These are phyloP conservation scores for Metschnikowia vanudenii DNA, from an alignment of 805 yeast genomes.

Conservation along the genomic window DNA sequence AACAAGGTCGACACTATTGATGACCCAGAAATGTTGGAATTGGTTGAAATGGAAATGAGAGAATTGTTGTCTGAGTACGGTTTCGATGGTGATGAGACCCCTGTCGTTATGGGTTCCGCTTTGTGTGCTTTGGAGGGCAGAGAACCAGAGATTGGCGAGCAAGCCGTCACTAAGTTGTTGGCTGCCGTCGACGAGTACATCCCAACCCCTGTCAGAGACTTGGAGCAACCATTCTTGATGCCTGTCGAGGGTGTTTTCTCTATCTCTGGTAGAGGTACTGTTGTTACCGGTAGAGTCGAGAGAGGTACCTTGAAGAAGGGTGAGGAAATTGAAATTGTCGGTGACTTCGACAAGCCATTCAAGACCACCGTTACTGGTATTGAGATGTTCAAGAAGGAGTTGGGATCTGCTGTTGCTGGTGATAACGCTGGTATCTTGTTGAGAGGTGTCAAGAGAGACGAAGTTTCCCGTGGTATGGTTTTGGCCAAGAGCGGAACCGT, in stretches of 20 bases:
- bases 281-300: slow-evolving; percentile 98
- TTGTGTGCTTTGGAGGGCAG: slow-evolving; percentile 89
- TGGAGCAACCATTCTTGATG: slow-evolving; percentile 94
- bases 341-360: slow-evolving; percentile 79
- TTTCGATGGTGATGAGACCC: slow-evolving; percentile 97
- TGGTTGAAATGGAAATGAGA: slow-evolving; percentile 99
- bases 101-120: slow-evolving; percentile 98
- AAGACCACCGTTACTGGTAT: slow-evolving; percentile 97
- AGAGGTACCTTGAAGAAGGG: slow-evolving; percentile 97
- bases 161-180: slow-evolving; percentile 79
- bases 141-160: slow-evolving; percentile 87
- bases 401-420: slow-evolving; percentile 97
- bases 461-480: slow-evolving; percentile 96
- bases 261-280: slow-evolving; percentile 99
- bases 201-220: slow-evolving; percentile 95
- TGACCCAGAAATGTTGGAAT: slow-evolving; percentile 98
- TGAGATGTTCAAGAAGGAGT: slow-evolving; percentile 99
- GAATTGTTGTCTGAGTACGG: slow-evolving; percentile 89
- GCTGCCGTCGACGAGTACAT: slow-evolving; percentile 91
- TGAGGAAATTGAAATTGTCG: slow-evolving; percentile 97
- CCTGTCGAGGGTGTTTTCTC: slow-evolving; percentile 98
- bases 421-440: slow-evolving; percentile 97
- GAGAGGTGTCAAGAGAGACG: slow-evolving; percentile 98
- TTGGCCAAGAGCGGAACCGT: slow-evolving; percentile 89
- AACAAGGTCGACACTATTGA: slow-evolving; percentile 98